These are phyloP conservation scores for Penicillium sp. DNA, from an alignment of 2,329 filamentous ascomycete species.

Conservation along the genomic window DNA sequence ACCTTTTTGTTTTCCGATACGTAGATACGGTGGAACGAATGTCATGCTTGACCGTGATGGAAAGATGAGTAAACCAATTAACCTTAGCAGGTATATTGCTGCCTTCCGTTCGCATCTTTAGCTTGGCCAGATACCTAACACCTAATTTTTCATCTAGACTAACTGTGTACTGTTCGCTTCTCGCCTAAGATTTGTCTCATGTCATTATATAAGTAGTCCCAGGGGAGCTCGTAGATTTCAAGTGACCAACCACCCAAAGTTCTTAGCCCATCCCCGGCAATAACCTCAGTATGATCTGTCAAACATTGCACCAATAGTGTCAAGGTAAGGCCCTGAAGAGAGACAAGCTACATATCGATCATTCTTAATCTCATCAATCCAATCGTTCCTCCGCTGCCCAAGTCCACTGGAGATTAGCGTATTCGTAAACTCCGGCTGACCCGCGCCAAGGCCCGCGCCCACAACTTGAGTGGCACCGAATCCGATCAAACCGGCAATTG, in stretches of 20 bases:
- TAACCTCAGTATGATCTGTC: no score
- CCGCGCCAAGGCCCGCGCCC: slow-evolving; percentile 1
- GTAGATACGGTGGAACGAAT: no score
- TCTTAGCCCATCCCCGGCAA: neutral
- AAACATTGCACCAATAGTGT: neutral
- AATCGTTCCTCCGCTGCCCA: neutral
- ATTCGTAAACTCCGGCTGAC: slow-evolving; percentile 4
- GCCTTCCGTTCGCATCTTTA: no score
- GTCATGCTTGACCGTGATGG: no score
- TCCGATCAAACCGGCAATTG: neutral
- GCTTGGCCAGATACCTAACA: no score
- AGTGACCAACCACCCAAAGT: neutral
- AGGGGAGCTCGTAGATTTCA: neutral
- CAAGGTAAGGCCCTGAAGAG: neutral
- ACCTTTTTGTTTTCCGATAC: no score
- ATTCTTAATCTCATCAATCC: neutral
- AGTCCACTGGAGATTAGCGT: neutral
- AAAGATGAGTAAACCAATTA: no score
- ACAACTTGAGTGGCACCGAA: neutral
- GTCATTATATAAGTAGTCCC: neutral
- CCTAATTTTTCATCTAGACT: no score
- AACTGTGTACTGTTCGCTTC: neutral
- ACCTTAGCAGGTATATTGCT: no score
- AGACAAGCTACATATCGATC: neutral
- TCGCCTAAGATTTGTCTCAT: neutral